phyloP scores from a whole-genome alignment of 2,329 filamentous ascomycete genomes.

The Celoporthe dispersa region DNA sequence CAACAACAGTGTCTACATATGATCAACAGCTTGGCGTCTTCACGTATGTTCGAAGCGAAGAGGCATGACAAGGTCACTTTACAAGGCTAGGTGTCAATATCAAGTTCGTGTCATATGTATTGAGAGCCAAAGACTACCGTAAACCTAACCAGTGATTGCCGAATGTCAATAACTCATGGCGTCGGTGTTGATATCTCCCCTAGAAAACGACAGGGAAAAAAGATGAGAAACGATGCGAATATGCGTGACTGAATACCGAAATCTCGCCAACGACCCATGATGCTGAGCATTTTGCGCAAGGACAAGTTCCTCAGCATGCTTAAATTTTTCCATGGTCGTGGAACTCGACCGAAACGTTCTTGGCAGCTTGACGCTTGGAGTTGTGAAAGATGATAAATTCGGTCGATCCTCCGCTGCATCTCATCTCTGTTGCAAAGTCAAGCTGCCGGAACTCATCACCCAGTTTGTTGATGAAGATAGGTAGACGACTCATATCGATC shows the following conservation, averaged over 20 bases:
- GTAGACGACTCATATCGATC: constrained; percentile 22
- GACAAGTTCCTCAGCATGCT: background rate
- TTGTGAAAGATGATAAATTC: constrained; percentile 31
- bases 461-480: constrained; percentile 1
- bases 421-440: constrained; percentile 28
- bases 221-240: background rate
- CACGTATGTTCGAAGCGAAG: background rate
- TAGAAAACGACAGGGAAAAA: background rate
- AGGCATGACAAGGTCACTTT: background rate
- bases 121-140: background rate
- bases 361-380: constrained; percentile 24
- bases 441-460: constrained; percentile 20
- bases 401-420: constrained; percentile 17
- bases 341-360: constrained; percentile 29
- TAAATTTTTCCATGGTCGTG: constrained; percentile 5
- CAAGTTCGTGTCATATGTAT: background rate
- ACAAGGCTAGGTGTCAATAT: background rate
- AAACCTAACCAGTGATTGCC: background rate
- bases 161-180: background rate
- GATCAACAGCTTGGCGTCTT: background rate
- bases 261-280: background rate
- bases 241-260: background rate
- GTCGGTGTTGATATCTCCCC: background rate
- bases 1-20: background rate
- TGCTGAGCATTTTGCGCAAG: background rate